Conservation (phyloP, 768 basidiomycete species). For the Punctularia strigosozonata region DNA sequence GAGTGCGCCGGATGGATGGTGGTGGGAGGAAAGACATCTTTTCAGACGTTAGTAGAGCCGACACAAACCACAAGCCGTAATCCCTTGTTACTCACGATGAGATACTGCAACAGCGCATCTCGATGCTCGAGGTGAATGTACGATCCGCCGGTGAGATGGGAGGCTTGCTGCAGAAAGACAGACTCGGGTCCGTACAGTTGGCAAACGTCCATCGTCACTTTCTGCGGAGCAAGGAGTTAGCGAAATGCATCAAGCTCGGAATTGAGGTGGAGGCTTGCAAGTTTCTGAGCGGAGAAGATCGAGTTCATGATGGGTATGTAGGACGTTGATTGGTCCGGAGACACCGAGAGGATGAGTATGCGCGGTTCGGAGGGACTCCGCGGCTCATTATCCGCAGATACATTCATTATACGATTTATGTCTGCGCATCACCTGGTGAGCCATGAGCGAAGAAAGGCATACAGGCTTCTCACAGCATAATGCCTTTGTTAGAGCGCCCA, state of each 20-base stretch:
- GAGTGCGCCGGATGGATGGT: conserved; percentile 56
- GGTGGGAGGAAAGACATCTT: conserved; percentile 84
- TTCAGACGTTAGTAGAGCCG: not conserved
- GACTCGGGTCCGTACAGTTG: conserved; percentile 84
- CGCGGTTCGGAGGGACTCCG: conserved; percentile 34
- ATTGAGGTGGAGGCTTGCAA: conserved; percentile 30
- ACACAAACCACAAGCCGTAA: not conserved
- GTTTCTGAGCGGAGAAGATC: conserved; percentile 97
- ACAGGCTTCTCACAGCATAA: conserved; percentile 58
- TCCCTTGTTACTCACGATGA: conserved; percentile 43
- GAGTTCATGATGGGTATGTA: conserved; percentile 99
- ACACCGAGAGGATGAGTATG: conserved; percentile 79
- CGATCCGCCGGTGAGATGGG: conserved; percentile 88
- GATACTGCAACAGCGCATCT: conserved; percentile 84
- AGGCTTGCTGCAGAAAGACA: conserved; percentile 95
- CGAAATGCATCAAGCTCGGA: not conserved
- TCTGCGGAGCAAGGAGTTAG: conserved; percentile 32
- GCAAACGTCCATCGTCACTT: conserved; percentile 94
- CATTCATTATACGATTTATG: conserved; percentile 45
- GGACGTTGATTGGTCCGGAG: conserved; percentile 77
- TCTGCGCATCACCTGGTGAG: conserved; percentile 37
- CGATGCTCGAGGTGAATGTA: conserved; percentile 78
- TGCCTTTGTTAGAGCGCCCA: conserved; percentile 85
- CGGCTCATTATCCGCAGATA: conserved; percentile 23
- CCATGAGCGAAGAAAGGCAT: conserved; percentile 14